A percentile compares a stretch with the other conserved stretches of the same genome.
Conservation (phyloP, 73 alveolate species). For the Symbiodinium natans region DNA sequence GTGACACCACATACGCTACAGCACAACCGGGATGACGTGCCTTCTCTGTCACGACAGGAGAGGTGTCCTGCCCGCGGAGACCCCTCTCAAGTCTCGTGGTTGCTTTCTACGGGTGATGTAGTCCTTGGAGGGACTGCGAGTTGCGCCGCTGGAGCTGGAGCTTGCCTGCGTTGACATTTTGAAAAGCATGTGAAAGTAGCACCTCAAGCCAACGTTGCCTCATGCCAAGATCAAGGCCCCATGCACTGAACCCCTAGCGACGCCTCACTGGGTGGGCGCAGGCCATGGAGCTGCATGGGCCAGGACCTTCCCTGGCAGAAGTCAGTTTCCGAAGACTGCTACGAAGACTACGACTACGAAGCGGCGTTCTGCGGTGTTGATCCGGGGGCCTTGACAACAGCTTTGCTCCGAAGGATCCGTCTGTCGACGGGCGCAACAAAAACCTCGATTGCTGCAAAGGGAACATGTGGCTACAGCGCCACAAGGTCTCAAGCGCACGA, state of each 20-base stretch:
- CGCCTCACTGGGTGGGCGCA: constrained; percentile 15
- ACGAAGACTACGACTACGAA: too few species aligned
- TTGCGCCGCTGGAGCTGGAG: constrained; percentile 15
- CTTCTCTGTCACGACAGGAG: background rate
- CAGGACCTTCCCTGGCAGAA: constrained; percentile 21
- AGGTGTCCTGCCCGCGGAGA: background rate
- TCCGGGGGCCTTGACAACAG: constrained; percentile 76
- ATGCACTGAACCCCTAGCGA: too few species aligned
- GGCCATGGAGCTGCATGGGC: constrained; percentile 12
- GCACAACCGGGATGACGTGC: too few species aligned
- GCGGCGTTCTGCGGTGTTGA: too few species aligned
- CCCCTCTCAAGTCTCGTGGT: too few species aligned
- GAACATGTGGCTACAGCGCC: background rate
- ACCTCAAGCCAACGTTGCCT: too few species aligned
- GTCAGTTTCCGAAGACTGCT: too few species aligned
- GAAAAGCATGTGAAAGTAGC: too few species aligned
- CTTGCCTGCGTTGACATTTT: background rate
- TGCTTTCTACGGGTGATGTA: background rate
- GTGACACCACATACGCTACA: too few species aligned
- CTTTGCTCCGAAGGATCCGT: constrained; percentile 42
- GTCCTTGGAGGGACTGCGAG: constrained; percentile 3
- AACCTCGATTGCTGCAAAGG: background rate
- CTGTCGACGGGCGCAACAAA: constrained; percentile 45
- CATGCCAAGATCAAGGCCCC: too few species aligned
- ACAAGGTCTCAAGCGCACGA: background rate